Conservation (phyloP, 2,329 filamentous ascomycete genomes). For the Paecilomyces sp. region DNA sequence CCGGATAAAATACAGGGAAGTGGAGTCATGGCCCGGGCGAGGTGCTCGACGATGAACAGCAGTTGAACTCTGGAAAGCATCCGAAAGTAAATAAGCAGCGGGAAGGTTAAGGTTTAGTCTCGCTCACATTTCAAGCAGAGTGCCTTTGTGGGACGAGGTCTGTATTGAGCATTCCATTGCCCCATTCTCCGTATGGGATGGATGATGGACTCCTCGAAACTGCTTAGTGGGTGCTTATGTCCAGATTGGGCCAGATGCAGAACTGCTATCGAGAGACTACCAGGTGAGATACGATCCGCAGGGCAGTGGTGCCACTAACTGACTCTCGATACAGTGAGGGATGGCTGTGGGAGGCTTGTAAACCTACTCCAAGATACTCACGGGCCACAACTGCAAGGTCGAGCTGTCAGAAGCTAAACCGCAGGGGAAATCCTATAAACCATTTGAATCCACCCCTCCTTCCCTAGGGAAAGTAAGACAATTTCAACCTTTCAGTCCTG, state of each 20-base stretch:
- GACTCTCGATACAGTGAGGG: neutral
- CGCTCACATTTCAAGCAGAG: neutral
- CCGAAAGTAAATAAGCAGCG: conserved; percentile 3
- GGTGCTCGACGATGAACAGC: neutral
- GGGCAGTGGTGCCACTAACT: conserved; percentile 1
- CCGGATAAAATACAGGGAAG: conserved; percentile 1
- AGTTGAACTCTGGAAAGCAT: conserved; percentile 1
- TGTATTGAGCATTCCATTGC: conserved; percentile 8
- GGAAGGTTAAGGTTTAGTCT: conserved; percentile 2
- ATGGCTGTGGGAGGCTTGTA: neutral
- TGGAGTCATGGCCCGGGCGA: neutral
- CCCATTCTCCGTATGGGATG: conserved; percentile 6
- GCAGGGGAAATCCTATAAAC: conserved; percentile 8
- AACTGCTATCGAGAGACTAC: conserved; percentile 7
- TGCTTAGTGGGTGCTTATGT: conserved; percentile 3
- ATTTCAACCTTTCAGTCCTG: conserved; percentile 4
- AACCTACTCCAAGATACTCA: neutral
- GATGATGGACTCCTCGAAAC: conserved; percentile 3
- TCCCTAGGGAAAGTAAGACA: conserved; percentile 1
- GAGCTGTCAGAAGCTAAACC: conserved; percentile 3
- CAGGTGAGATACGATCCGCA: conserved; percentile 9
- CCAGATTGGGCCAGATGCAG: conserved; percentile 9
- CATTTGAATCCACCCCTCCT: conserved; percentile 8
- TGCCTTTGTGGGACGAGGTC: neutral
- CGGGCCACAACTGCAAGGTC: conserved; percentile 8